A percentile compares a stretch with the other conserved stretches of the same genome.
Conservation (phyloP, 306 rosid genomes). For the Cicer arietinum region DNA sequence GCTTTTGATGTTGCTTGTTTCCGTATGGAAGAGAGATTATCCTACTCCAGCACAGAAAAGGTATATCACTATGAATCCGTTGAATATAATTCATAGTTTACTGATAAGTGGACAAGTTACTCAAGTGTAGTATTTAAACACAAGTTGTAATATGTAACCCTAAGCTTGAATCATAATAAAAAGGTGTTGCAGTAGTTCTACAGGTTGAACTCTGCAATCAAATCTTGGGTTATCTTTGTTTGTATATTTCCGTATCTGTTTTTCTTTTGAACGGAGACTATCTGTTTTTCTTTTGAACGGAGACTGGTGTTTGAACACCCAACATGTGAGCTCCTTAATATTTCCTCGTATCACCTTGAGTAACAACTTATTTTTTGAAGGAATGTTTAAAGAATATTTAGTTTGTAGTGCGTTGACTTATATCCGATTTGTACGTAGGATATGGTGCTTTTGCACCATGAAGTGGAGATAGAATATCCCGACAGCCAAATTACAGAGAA, state of each 20-base stretch:
- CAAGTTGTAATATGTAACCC: too few relatives aligned
- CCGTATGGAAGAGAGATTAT: constrained; percentile 82
- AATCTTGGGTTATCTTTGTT: too few relatives aligned
- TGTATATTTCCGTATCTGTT: too few relatives aligned
- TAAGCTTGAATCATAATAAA: too few relatives aligned
- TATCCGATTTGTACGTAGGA: constrained; percentile 64
- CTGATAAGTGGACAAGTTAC: too few relatives aligned
- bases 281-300: too few relatives aligned
- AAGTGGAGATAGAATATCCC: constrained; percentile 80
- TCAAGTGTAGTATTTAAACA: too few relatives aligned
- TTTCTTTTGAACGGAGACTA: too few relatives aligned
- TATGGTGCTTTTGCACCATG: constrained; percentile 96
- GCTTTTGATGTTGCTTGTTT: constrained; percentile 80
- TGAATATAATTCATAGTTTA: too few relatives aligned
- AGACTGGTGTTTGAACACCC: not conserved
- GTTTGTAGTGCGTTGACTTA: constrained; percentile 12
- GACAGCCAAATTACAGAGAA: constrained; percentile 60
- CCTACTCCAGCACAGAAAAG: constrained; percentile 78
- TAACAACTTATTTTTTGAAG: not conserved
- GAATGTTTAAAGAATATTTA: constrained; percentile 15
- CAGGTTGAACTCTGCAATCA: too few relatives aligned
- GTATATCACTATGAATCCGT: constrained; percentile 44
- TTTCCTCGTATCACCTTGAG: constrained; percentile 3
- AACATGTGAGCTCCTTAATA: not conserved
- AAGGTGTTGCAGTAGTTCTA: too few relatives aligned